phyloP scores from a whole-genome alignment of 129 eudicot genomes.

The Deinandra increscens region DNA sequence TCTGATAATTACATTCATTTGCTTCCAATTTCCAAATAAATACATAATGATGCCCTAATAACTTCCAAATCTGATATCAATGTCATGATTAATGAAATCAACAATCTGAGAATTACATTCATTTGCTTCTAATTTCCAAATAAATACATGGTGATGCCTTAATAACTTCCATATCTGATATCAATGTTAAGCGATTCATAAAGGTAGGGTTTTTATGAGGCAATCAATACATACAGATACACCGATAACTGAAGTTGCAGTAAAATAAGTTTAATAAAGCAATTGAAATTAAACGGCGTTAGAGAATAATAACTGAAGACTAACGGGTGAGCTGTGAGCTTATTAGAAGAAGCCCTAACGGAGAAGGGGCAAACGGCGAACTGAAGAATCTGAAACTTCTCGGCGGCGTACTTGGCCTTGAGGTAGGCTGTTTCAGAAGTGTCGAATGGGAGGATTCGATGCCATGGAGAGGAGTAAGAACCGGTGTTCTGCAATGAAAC shows the following conservation, averaged over 20 bases:
- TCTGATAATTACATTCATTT: no score
- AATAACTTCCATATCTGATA: background rate
- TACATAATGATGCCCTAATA: background rate
- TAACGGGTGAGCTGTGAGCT: slow-evolving; percentile 77
- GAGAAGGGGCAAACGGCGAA: slow-evolving; percentile 92
- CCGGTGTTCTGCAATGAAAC: slow-evolving; percentile 80
- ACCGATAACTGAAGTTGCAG: background rate
- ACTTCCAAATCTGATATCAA: no score
- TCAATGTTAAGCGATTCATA: no score
- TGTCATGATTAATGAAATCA: no score
- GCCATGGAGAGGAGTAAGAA: slow-evolving; percentile 73
- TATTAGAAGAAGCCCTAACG: slow-evolving; percentile 54
- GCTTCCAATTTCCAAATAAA: background rate
- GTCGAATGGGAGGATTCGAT: slow-evolving; percentile 59
- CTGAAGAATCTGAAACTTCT: slow-evolving; percentile 80
- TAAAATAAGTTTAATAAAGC: background rate
- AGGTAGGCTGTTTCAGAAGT: slow-evolving; percentile 66
- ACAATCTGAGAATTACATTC: background rate
- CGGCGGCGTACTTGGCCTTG: slow-evolving; percentile 73
- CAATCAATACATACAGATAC: background rate
- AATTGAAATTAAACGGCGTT: background rate
- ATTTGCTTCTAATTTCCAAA: slow-evolving; percentile 16
- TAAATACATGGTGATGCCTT: background rate
- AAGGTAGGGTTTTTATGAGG: background rate
- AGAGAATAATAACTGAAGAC: background rate